Percentiles rank a stretch among this genome's conserved stretches.
These are phyloP conservation scores for Magnaporthiopsis poae DNA, from an alignment of 2,329 filamentous ascomycete species.

Conservation along the genomic window DNA sequence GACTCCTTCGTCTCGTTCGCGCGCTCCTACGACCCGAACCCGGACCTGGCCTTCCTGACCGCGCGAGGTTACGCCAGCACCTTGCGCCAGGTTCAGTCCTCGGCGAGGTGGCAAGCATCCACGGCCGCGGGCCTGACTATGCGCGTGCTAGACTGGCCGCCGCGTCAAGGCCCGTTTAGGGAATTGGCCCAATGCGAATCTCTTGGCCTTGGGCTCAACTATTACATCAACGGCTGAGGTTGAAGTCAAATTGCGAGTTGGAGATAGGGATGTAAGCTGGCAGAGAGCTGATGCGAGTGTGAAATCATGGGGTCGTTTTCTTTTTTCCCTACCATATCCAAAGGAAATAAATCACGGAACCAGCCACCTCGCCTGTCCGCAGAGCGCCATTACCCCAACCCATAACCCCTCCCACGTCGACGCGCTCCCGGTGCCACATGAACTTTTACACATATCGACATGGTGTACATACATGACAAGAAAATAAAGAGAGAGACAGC, in stretches of 20 bases:
- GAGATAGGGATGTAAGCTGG: not conserved
- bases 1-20: conserved; percentile 45
- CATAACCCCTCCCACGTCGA: not conserved
- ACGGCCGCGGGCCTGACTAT: conserved; percentile 28
- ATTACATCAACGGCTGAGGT: conserved; percentile 24
- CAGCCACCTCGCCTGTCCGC: too few species aligned
- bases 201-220: conserved; percentile 34
- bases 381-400: not conserved
- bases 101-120: conserved; percentile 28
- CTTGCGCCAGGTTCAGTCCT: conserved; percentile 13
- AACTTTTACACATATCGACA: not conserved
- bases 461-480: not conserved
- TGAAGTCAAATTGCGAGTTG: not conserved
- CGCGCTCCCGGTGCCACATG: not conserved
- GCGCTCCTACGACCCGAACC: conserved; percentile 40
- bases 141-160: conserved; percentile 37
- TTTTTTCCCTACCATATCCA: not conserved
- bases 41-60: conserved; percentile 31
- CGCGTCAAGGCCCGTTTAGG: conserved; percentile 28
- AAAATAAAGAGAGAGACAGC: not conserved
- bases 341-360: not conserved
- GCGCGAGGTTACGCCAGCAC: conserved; percentile 30
- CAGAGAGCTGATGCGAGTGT: not conserved
- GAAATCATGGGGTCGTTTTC: not conserved
- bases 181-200: conserved; percentile 42